Evolutionary conservation across 164 flowering plant genomes (phyloP).

Genomic region (Chloranthus sessilifolius): DNA sequence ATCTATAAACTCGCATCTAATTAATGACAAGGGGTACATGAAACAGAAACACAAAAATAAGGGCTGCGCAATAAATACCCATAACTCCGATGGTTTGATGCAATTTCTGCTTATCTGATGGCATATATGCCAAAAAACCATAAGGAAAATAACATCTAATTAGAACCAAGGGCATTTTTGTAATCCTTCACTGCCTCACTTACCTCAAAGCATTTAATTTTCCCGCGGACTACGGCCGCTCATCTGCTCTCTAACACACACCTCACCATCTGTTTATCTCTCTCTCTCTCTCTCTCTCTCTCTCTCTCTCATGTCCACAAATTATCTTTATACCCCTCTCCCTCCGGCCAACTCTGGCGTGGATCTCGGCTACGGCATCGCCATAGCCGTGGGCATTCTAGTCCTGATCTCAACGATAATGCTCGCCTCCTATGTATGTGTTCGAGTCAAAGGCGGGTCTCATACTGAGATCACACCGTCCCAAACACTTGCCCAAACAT

Average conservation of each 20-base stretch:
- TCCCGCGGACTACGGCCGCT: slow-evolving; percentile 1
- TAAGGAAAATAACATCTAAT: too few relatives aligned
- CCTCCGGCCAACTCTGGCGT: slow-evolving; percentile 27
- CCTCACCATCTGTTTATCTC: slow-evolving; percentile 1
- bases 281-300: slow-evolving; percentile 5
- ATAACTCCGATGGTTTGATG: too few relatives aligned
- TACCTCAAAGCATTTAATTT: slow-evolving; percentile 5
- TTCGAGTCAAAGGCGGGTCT: slow-evolving; percentile 23
- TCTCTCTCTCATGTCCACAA: slow-evolving; percentile 11
- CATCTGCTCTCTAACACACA: neutral
- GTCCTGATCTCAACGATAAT: slow-evolving; percentile 51
- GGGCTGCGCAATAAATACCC: too few relatives aligned
- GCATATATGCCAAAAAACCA: too few relatives aligned
- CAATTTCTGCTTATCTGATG: too few relatives aligned
- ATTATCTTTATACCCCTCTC: slow-evolving; percentile 5
- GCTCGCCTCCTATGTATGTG: slow-evolving; percentile 53
- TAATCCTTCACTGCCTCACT: neutral
- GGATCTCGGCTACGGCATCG: slow-evolving; percentile 55
- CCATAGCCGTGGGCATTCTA: slow-evolving; percentile 53
- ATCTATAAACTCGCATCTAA: too few relatives aligned
- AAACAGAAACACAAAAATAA: too few relatives aligned
- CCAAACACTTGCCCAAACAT: slow-evolving; percentile 13
- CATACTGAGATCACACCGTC: neutral
- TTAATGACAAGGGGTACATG: too few relatives aligned
- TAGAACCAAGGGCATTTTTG: neutral